Base-by-base conservation (phyloP, 192 early-diverging fungal species). In the Entophlyctis luteolus region DNA sequence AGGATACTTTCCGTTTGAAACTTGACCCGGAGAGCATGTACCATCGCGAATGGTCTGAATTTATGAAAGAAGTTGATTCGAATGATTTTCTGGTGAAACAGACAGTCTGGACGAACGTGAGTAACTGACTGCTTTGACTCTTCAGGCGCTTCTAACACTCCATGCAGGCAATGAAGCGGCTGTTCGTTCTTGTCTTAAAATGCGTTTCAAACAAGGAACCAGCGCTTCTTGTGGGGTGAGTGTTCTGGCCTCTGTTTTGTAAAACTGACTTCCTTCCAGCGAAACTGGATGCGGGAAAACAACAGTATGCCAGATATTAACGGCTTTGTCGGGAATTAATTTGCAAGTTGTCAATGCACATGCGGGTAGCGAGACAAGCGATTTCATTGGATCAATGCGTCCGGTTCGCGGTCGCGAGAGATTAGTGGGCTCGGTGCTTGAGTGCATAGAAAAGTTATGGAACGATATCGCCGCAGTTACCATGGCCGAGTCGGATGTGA, bases 271-370 rank as follows among this genome's bases (percentile, higher is more conserved):
- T 14, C 48, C 29, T 56, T 18, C 25, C 50, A 66, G 63, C 49
- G 97, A 97, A 69, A 98, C 97, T 20, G 97, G 97, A n/a, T 90
- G 90, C 71, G 97, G 95, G 52, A 99, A 98, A 73, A 99, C 97
- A 6, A 98, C 94, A 22, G 93, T 98, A 2, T 95, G 93, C 75
- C 93, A 99, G 75, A 87, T 99, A 77, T 71, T 99, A 8, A 87
- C 93, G 0, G 75, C 85, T 16, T 75, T 91, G 10, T 79, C 79
- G 25, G 53, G 72, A 4, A 78, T 80, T 32, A 80, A 84, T 20
- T 75, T 99, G 37, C 86, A 88, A 58, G 89, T 94, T 49, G 91
- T 99, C 54, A 99, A 98, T 74, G 95, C 94, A 70, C 96, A 99
- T 71, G 94, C 96, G 70, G 89, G 93, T 74, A 91, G 92, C 6